Evolutionary conservation across 257 asterid genomes (phyloP).

Genomic region (Salvia rosmarinus): DNA sequence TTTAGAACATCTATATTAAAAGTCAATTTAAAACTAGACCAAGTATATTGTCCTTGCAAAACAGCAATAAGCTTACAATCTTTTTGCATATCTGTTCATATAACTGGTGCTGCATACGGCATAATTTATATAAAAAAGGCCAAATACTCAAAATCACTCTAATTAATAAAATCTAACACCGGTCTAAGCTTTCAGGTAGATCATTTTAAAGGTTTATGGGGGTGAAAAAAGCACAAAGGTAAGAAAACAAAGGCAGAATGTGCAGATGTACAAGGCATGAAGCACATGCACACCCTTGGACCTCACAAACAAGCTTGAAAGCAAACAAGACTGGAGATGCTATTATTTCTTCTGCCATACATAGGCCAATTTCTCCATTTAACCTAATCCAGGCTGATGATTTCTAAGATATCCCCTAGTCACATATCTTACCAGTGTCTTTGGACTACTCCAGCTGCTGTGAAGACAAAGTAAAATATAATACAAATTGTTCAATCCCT

Average conservation of each 20-base stretch:
- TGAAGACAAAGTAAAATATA: neutral
- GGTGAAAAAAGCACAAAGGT: neutral
- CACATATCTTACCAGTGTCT: neutral
- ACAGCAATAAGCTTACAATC: neutral
- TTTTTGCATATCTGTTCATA: neutral
- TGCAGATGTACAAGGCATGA: constrained; percentile 9
- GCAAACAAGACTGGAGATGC: constrained; percentile 4
- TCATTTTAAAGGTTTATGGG: neutral
- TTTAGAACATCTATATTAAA: neutral
- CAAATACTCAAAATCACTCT: constrained; percentile 12
- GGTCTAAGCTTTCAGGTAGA: constrained; percentile 23
- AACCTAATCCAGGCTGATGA: constrained; percentile 7
- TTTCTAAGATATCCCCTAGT: neutral
- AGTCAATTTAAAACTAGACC: constrained; percentile 21
- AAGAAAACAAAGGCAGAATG: constrained; percentile 11
- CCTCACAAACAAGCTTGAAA: constrained; percentile 2
- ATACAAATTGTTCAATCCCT: neutral
- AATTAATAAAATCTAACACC: constrained; percentile 4
- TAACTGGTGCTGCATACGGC: constrained; percentile 22
- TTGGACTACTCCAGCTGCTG: neutral
- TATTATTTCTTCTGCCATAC: constrained; percentile 1
- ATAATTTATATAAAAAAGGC: neutral
- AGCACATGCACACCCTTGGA: constrained; percentile 18
- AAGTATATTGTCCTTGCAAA: constrained; percentile 14
- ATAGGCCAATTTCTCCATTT: neutral